Evolutionary conservation across 495 filamentous ascomycete genomes (phyloP).

Genomic region (Trichocladium antarcticum): DNA sequence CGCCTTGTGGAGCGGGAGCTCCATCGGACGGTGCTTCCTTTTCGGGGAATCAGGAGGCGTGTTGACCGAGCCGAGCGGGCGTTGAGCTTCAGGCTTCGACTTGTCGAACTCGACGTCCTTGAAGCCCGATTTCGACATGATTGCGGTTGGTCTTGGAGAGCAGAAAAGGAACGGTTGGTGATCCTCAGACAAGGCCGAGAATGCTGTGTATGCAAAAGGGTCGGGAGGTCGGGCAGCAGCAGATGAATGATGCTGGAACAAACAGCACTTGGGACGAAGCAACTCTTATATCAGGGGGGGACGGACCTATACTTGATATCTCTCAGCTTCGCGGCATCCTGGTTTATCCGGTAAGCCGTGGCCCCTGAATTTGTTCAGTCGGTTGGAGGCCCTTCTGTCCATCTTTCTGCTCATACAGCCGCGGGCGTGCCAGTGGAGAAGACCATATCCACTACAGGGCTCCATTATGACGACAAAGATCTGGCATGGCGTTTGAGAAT

Average conservation of each 20-base stretch:
- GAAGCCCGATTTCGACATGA: constrained; percentile 46
- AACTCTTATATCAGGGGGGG: neutral
- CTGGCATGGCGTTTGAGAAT: constrained; percentile 1
- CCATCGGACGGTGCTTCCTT: constrained; percentile 1
- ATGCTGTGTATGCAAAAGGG: too few relatives aligned
- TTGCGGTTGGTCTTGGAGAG: neutral
- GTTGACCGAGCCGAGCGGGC: constrained; percentile 9
- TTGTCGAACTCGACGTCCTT: constrained; percentile 46
- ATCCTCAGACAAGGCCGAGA: too few relatives aligned
- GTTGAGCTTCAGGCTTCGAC: constrained; percentile 20
- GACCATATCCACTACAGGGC: neutral
- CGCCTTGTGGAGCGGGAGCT: constrained; percentile 4
- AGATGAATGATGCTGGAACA: neutral
- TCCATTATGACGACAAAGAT: constrained; percentile 10
- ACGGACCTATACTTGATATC: too few relatives aligned
- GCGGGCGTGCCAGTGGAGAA: neutral
- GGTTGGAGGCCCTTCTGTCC: neutral
- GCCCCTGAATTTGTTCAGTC: neutral
- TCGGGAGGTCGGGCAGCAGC: neutral
- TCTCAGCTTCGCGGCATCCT: too few relatives aligned
- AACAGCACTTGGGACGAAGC: neutral
- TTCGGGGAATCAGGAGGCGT: constrained; percentile 17
- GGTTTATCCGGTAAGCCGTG: neutral
- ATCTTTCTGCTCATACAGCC: neutral
- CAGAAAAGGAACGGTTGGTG: too few relatives aligned